Percentiles rank a stretch among this genome's conserved stretches.
Evolutionary conservation across 306 rosid species (phyloP).

Genomic region (Medicago lupulina): DNA sequence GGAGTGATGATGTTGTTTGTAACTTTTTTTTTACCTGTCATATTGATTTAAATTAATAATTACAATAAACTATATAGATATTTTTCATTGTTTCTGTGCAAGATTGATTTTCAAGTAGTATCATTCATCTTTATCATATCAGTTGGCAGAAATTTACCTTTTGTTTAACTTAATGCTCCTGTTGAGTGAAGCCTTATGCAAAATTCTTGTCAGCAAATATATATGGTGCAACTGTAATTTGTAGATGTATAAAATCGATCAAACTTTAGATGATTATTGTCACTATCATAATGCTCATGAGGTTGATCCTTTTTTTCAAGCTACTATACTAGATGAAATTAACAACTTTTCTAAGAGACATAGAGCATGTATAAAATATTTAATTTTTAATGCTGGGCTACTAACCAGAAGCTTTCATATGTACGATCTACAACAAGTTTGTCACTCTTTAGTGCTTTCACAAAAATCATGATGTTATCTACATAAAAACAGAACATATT

Average conservation of each 20-base stretch:
- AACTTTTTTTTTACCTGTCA: background rate
- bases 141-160: background rate
- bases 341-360: background rate
- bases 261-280: conserved; percentile 5
- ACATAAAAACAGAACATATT: too few species aligned
- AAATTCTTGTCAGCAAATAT: background rate
- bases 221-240: background rate
- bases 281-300: background rate
- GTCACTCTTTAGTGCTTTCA: background rate
- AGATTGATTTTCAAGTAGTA: background rate
- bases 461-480: too few species aligned
- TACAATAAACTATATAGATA: background rate
- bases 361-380: background rate
- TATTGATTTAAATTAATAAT: background rate
- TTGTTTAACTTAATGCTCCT: background rate
- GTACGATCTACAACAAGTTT: background rate
- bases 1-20: background rate
- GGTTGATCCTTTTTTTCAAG: background rate
- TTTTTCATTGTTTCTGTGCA: background rate
- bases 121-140: background rate
- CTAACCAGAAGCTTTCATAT: background rate
- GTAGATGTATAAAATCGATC: background rate
- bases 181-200: background rate
- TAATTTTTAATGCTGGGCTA: background rate
- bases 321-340: background rate